Evolutionary conservation across 331 rosid genomes (phyloP).

Genomic region (Saraca asoca): DNA sequence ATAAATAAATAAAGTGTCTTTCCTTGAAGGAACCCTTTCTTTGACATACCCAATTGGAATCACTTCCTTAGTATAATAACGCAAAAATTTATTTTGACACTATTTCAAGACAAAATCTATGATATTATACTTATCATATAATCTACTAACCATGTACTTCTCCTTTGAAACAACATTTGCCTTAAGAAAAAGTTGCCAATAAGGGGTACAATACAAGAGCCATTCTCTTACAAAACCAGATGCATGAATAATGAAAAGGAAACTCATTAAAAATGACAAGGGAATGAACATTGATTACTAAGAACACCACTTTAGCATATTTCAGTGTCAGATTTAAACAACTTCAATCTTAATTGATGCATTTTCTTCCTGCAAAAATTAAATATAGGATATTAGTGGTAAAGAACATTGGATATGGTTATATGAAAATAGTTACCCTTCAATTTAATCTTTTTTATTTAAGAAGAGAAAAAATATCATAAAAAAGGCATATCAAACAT

Average conservation of each 20-base stretch:
- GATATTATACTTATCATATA: neutral
- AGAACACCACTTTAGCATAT: conserved; percentile 1
- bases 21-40: too few relatives aligned
- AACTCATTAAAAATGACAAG: conserved; percentile 16
- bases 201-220: conserved; percentile 29
- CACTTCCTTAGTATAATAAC: neutral
- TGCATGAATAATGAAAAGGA: conserved; percentile 13
- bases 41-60: neutral
- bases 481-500: too few relatives aligned
- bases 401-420: neutral
- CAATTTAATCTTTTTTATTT: too few relatives aligned
- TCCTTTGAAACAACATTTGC: conserved; percentile 24
- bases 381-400: conserved; percentile 25
- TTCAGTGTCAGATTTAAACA: conserved; percentile 8
- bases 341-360: conserved; percentile 29
- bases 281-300: conserved; percentile 12
- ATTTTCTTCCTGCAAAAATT: conserved; percentile 49
- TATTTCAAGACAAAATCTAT: neutral
- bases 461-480: too few relatives aligned
- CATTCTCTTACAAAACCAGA: conserved; percentile 20
- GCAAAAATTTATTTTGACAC: neutral
- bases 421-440: too few relatives aligned
- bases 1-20: too few relatives aligned
- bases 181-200: conserved; percentile 9
- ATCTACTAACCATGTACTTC: neutral